Base-by-base conservation (phyloP, 495 filamentous ascomycete species). In the Podospora fimiseda region DNA sequence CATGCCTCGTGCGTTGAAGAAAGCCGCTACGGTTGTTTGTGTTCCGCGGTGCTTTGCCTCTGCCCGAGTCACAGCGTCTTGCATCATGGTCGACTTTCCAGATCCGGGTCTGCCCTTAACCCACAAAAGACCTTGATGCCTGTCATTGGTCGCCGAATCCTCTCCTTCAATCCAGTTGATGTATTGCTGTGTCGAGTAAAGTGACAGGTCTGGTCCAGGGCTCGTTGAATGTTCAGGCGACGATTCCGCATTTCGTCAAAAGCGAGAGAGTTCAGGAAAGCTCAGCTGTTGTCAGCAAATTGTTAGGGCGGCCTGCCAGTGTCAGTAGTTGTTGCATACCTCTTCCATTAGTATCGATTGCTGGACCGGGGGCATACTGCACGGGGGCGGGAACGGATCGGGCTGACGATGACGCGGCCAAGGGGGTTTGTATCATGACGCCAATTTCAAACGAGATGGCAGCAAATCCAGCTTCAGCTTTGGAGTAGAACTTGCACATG, bases 1-100 rank as follows among this genome's bases (percentile, higher is more conserved):
- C 2, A 24, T 49, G 3, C 46, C 46, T 15, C 46, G 46, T 18
- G 46, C 46, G 19, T 49, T 49, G 27, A 49, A 49, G 46, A 49
- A 49, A 33, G 46, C 21, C 2, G 46, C 46, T 14, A 13, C 37
- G 19, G 21, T 49, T 6, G 15, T 47, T 20, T 21, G 15, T 6
- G 13, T 47, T 9, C 43, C 43, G 9, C 23, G 3, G 21, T 33
- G 11, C 19, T 33, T 21, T 24, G 15, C 37, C 11, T 49, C 27
- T 21, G 27, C 21, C 37, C 46, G 21, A 8, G 7, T 5, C n/a
- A 37, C 3, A 6, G 27, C 27, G 4, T 49, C 46, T 24, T 49
- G 30, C 22, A 49, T 37, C 22, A 49, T 15, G 9, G 27, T 37
- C n/a, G 46, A 49, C 15, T 49, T 49, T 8, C 46, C 46, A 5